Evolutionary conservation across 176 grass and related monocot species (phyloP), one percentile per base, ranked within the genome.

Genomic region (Oryza officinalis): DNA sequence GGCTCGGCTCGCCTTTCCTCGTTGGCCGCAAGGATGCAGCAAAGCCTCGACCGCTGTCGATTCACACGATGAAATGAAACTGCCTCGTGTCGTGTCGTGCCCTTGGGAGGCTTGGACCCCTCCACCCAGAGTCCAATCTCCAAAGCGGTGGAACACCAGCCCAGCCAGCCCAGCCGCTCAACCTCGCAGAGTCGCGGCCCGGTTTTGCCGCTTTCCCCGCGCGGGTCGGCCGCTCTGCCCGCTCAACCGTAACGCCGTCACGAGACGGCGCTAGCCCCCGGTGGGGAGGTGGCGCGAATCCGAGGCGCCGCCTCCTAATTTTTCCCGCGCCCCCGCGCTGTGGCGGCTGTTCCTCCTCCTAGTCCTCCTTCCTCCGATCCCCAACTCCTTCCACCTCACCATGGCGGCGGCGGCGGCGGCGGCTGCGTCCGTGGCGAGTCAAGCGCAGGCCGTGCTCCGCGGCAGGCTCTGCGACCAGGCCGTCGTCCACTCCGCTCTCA

Each of bases 391-490:
- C 52, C 30, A 23, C 30, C 71, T 52, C 80, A 3, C 69, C 69
- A 87, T 81, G 90, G 90, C 6, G 35, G 35, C 35, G 35, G 35
- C 35, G 35, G 35, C 40, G 40, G 40, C 79, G 78, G 60, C 46
- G 26, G 59, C 37, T 8, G 73, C 69, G 79, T 44, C 79, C 28
- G 74, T 72, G 60, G 85, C 79, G 28, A 81, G 83, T 81, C 88
- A 89, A 82, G 85, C 93, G 6, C 85, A 87, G 65, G 63, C 72
- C 23, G 65, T 91, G 63, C 80, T 98, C 22, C 89, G 91, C 10
- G 63, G 59, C 20, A 85, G 95, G 68, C 86, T 98, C 45, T 94
- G 87, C 54, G 86, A 91, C 76, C 92, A 88, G 14, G 83, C 72
- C 41, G 93, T 88, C 69, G 85, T 89, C 57, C 91, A 91, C 30